Conservation (phyloP, 768 basidiomycete genomes). For the Podaxis carcinomalis region DNA sequence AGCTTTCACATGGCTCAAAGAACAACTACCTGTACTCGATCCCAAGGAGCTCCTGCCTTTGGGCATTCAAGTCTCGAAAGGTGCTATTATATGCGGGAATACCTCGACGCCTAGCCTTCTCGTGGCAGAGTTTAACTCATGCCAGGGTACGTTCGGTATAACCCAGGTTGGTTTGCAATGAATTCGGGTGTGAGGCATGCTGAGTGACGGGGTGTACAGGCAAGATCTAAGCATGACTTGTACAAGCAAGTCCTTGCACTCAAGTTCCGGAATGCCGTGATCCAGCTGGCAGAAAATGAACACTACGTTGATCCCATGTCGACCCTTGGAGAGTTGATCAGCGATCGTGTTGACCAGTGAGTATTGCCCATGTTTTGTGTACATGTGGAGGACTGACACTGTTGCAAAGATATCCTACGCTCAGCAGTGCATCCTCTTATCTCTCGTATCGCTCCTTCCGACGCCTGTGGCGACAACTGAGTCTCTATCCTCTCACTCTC, state of each 20-base stretch:
- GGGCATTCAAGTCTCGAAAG: conserved; percentile 72
- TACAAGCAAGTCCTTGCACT: conserved; percentile 79
- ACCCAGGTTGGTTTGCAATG: conserved; percentile 51
- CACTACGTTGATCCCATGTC: conserved; percentile 68
- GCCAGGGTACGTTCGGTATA: conserved; percentile 76
- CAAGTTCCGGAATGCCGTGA: conserved; percentile 59
- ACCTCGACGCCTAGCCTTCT: conserved; percentile 78
- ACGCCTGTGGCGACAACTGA: conserved; percentile 15
- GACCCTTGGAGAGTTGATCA: conserved; percentile 57
- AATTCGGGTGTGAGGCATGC: neutral
- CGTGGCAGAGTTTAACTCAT: conserved; percentile 75
- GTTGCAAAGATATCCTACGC: conserved; percentile 25
- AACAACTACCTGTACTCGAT: conserved; percentile 67
- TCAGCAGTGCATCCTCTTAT: conserved; percentile 27
- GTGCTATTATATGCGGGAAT: conserved; percentile 84
- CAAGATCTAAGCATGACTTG: conserved; percentile 75
- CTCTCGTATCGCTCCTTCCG: conserved; percentile 34
- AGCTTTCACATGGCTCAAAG: conserved; percentile 46
- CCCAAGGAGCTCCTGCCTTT: conserved; percentile 84
- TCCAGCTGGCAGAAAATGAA: conserved; percentile 72
- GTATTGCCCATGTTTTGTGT: conserved; percentile 11
- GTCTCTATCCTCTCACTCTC: conserved; percentile 23
- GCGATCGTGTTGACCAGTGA: conserved; percentile 50
- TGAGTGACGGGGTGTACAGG: conserved; percentile 35
- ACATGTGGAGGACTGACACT: neutral